Base-by-base conservation (phyloP, 1,284 basidiomycete genomes). In the Ceratobasidium sp. region DNA sequence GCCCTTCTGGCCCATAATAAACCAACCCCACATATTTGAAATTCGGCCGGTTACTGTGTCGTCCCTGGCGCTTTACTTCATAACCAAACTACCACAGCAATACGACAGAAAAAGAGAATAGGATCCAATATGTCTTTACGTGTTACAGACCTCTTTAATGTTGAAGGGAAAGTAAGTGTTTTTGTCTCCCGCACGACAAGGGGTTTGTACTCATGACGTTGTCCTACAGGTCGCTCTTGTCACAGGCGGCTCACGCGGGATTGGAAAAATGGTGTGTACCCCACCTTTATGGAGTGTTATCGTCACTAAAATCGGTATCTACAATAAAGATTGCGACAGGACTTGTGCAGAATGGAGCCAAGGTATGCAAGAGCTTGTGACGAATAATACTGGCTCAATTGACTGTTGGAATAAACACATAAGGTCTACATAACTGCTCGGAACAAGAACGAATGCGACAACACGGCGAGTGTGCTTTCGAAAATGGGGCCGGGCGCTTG, bases 371-470 rank as follows among this genome's bases (percentile, higher is more conserved):
- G 6, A 73, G 48, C 59, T 48, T 18, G 14, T 52, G 23, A 32
- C 30, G 32, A 26, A 77, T 65, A 34, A 48, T n/a, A 12, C 48
- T 41, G 21, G 57, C 3, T 43, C 36, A 18, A 59, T 32, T 36
- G 12, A 34, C 45, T 34, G 23, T 18, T 48, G 41, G 26, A 16
- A 21, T 12, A n/a, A 4, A n/a, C 14, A 21, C 77, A 76, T 23
- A 79, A 88, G 83, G 89, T 91, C 32, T 92, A 92, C 80, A 90
- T 92, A 76, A 85, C 87, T 1, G 88, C 89, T 3, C 86, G 90
- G 39, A 85, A 85, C 32, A 82, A 80, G 18, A 83, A 85, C 74
- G 87, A 87, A 60, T 89, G 89, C 77, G 80, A 86, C 30, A 80
- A 79, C 30, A 88, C 89, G 0, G 88, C 89, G 1, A 79, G 81